phyloP scores from a whole-genome alignment of 352 stramenopile genomes.

The Pythium aristosporum region DNA sequence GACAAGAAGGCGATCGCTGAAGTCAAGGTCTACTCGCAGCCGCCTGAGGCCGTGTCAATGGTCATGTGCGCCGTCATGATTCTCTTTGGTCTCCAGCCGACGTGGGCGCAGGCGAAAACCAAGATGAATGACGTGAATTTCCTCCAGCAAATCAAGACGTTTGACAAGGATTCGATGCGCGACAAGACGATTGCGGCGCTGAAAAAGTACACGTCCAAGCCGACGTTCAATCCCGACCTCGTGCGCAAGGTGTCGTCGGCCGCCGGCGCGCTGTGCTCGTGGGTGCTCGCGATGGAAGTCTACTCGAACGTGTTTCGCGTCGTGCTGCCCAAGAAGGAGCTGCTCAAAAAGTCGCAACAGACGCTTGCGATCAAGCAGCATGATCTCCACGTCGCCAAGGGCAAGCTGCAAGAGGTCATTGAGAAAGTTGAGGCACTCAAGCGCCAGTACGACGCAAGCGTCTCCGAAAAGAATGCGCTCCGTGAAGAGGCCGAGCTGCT shows the following conservation, averaged over 20 bases:
- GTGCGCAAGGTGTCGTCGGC: conserved; percentile 89
- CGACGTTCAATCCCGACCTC: conserved; percentile 84
- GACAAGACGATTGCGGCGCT: conserved; percentile 93
- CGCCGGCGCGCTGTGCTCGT: conserved; percentile 88
- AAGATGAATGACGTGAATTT: conserved; percentile 95
- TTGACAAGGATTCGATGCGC: conserved; percentile 95
- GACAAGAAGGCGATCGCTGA: conserved; percentile 95
- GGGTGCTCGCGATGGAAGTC: conserved; percentile 91
- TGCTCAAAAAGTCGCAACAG: conserved; percentile 86
- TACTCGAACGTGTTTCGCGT: conserved; percentile 88
- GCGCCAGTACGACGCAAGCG: conserved; percentile 89
- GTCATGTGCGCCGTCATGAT: conserved; percentile 96
- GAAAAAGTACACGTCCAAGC: conserved; percentile 92
- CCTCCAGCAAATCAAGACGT: conserved; percentile 93
- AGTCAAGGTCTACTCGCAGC: conserved; percentile 95
- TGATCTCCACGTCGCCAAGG: conserved; percentile 85
- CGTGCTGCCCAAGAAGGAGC: conserved; percentile 89
- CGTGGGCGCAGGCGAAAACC: conserved; percentile 93
- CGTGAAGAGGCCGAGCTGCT: conserved; percentile 91
- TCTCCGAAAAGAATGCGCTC: conserved; percentile 93
- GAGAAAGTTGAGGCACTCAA: conserved; percentile 91
- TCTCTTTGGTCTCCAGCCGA: conserved; percentile 91
- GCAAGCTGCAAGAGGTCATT: conserved; percentile 89
- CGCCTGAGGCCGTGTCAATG: conserved; percentile 90
- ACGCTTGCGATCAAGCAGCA: conserved; percentile 86